phyloP scores from a whole-genome alignment of 768 basidiomycete genomes.

The Rhodotorula kratochvilovae region DNA sequence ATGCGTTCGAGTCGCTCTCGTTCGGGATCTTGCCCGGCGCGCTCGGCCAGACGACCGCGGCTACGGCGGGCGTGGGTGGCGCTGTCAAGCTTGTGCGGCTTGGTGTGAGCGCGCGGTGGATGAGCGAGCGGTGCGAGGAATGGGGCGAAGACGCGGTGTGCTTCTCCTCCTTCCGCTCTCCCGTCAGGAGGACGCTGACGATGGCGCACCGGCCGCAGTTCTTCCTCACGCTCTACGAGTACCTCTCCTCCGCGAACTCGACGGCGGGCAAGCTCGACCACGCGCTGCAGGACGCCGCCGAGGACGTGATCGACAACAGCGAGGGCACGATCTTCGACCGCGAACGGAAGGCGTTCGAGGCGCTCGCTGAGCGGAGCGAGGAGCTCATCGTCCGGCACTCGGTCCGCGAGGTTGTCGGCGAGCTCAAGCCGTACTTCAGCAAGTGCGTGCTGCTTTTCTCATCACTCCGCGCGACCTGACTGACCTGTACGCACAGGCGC shows the following conservation, averaged over 20 bases:
- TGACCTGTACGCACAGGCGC: neutral
- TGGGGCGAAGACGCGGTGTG: conserved; percentile 91
- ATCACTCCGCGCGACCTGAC: conserved; percentile 45
- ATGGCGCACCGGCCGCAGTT: conserved; percentile 55
- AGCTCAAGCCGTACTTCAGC: conserved; percentile 67
- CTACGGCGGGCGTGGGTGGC: conserved; percentile 76
- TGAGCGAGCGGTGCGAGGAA: conserved; percentile 62
- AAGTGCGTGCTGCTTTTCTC: conserved; percentile 49
- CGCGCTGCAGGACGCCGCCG: conserved; percentile 9
- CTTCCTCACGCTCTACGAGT: conserved; percentile 83
- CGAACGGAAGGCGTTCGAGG: conserved; percentile 62
- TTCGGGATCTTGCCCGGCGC: conserved; percentile 87
- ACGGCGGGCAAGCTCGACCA: conserved; percentile 18
- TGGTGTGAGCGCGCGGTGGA: conserved; percentile 69
- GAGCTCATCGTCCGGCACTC: conserved; percentile 81
- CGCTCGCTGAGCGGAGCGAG: conserved; percentile 66
- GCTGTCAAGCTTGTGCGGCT: conserved; percentile 80
- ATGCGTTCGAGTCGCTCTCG: conserved; percentile 89
- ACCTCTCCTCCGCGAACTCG: conserved; percentile 53
- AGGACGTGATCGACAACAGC: conserved; percentile 28
- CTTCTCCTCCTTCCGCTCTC: neutral
- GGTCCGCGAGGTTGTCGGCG: conserved; percentile 71
- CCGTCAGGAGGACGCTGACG: neutral
- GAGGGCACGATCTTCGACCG: conserved; percentile 62
- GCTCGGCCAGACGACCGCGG: conserved; percentile 57